phyloP scores from a whole-genome alignment of 352 stramenopile species.

The Aphanomyces cochlioides region DNA sequence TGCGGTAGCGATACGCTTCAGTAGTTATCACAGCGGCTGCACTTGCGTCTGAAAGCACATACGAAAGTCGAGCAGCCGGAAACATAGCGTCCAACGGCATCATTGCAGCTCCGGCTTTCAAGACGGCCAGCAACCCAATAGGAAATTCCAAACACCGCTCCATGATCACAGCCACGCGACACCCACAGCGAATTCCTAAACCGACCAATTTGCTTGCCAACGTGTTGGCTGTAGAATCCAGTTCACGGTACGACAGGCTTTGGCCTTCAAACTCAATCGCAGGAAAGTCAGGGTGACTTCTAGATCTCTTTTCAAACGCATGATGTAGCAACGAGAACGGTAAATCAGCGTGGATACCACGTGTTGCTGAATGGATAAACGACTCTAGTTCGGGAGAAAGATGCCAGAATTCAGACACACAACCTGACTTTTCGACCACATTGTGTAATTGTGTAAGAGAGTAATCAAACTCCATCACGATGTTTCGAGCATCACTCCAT shows the following conservation, averaged over 20 bases:
- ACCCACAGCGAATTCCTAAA: background rate
- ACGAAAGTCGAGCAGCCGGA: background rate
- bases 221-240: slow-evolving; percentile 27
- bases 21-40: slow-evolving; percentile 21
- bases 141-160: slow-evolving; percentile 5
- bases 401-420: background rate
- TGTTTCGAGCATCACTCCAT: background rate
- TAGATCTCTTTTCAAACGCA: slow-evolving; percentile 3
- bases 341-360: background rate
- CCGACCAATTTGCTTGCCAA: background rate
- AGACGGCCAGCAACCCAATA: background rate
- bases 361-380: background rate
- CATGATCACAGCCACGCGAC: background rate
- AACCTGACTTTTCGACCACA: background rate
- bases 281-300: slow-evolving; percentile 30
- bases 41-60: background rate
- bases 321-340: background rate
- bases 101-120: background rate
- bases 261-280: slow-evolving; percentile 29
- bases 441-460: background rate
- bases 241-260: slow-evolving; percentile 37
- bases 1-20: background rate
- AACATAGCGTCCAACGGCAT: background rate
- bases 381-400: background rate
- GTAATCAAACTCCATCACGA: background rate